phyloP scores from a whole-genome alignment of 768 basidiomycete genomes.

The Coprinopsis strossmayeri region DNA sequence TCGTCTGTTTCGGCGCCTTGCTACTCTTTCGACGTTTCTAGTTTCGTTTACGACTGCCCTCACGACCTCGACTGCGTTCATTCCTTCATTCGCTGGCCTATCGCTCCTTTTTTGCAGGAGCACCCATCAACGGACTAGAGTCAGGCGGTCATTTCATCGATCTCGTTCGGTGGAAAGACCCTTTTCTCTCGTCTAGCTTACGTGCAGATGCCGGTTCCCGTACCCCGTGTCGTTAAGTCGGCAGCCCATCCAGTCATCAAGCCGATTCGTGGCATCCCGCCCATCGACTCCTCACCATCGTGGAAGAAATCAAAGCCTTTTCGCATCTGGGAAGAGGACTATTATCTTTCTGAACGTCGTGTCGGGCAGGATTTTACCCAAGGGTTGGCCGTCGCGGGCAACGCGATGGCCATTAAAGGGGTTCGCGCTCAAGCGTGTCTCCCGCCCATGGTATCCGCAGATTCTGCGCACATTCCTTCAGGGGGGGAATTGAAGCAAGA shows the following conservation, averaged over 20 bases:
- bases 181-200: slow-evolving; percentile 32
- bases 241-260: slow-evolving; percentile 65
- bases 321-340: slow-evolving; percentile 58
- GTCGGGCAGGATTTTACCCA: slow-evolving; percentile 53
- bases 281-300: slow-evolving; percentile 44
- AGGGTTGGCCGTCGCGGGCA: slow-evolving; percentile 73
- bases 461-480: background rate
- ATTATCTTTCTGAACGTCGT: slow-evolving; percentile 19
- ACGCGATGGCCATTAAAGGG: slow-evolving; percentile 84
- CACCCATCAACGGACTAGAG: slow-evolving; percentile 33
- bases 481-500: background rate
- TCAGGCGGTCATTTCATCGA: slow-evolving; percentile 31
- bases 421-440: slow-evolving; percentile 76
- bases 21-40: slow-evolving; percentile 22
- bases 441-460: slow-evolving; percentile 56
- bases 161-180: slow-evolving; percentile 38
- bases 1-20: slow-evolving; percentile 29
- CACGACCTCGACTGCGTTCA: slow-evolving; percentile 50
- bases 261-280: slow-evolving; percentile 35
- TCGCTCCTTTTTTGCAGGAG: slow-evolving; percentile 33
- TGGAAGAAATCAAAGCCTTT: slow-evolving; percentile 67
- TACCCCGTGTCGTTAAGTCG: slow-evolving; percentile 53
- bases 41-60: slow-evolving; percentile 58
- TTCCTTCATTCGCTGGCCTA: slow-evolving; percentile 30
- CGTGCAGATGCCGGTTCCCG: slow-evolving; percentile 84